phyloP scores from a whole-genome alignment of 2,329 filamentous ascomycete species.

The Botrytis squamosa region DNA sequence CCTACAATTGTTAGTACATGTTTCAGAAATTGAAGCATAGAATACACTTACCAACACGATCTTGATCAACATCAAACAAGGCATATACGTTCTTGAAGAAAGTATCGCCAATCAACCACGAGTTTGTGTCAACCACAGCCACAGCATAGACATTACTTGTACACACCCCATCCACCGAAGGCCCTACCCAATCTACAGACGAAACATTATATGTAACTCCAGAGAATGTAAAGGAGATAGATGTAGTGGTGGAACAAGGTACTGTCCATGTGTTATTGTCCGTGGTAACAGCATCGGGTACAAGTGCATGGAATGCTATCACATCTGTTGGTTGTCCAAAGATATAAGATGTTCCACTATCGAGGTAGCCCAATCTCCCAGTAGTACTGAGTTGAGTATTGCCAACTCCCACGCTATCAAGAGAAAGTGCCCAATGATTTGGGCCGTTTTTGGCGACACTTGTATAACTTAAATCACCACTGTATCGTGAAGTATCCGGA shows the following conservation, averaged over 20 bases:
- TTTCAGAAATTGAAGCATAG: neutral
- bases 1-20: slow-evolving; percentile 13
- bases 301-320: slow-evolving; percentile 62
- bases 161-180: slow-evolving; percentile 45
- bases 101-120: slow-evolving; percentile 80
- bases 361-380: slow-evolving; percentile 66
- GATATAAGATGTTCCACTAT: slow-evolving; percentile 80
- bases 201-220: slow-evolving; percentile 65
- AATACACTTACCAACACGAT: slow-evolving; percentile 55
- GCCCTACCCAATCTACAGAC: slow-evolving; percentile 68
- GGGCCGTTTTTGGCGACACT: slow-evolving; percentile 45
- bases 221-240: slow-evolving; percentile 66
- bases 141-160: slow-evolving; percentile 74
- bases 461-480: slow-evolving; percentile 67
- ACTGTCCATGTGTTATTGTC: slow-evolving; percentile 65
- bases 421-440: slow-evolving; percentile 69
- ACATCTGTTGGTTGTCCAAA: slow-evolving; percentile 70
- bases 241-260: slow-evolving; percentile 65
- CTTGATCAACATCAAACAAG: slow-evolving; percentile 75
- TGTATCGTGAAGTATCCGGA: slow-evolving; percentile 64
- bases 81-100: slow-evolving; percentile 90
- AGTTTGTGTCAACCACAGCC: slow-evolving; percentile 55
- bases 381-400: slow-evolving; percentile 52
- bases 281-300: slow-evolving; percentile 55
- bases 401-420: slow-evolving; percentile 65